phyloP scores from a whole-genome alignment of 2,329 filamentous ascomycete species.

The Hymenoscyphus albidus region DNA sequence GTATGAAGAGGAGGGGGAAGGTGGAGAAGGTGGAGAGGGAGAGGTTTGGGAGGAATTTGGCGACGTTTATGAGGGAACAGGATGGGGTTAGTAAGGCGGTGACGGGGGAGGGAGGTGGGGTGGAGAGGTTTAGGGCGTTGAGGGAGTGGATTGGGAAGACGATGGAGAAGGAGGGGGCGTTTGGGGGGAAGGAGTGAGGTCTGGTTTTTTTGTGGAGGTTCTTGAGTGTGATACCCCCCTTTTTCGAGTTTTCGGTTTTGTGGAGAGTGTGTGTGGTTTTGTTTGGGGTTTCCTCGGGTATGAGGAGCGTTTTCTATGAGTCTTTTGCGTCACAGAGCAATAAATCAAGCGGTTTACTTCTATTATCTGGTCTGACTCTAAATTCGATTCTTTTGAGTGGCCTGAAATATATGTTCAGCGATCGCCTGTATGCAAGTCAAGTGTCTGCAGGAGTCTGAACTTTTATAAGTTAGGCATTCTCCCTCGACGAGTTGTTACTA shows the following conservation, averaged over 20 bases:
- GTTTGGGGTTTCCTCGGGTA: background rate
- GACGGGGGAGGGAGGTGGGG: conserved; percentile 37
- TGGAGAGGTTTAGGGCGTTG: conserved; percentile 73
- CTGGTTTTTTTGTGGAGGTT: background rate
- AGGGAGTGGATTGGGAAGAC: conserved; percentile 80
- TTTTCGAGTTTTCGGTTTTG: background rate
- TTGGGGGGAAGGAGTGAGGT: conserved; percentile 38
- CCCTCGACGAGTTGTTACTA: no score
- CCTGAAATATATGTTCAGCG: no score
- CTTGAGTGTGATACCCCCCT: conserved; percentile 1
- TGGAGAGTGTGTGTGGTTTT: background rate
- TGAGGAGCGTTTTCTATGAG: no score
- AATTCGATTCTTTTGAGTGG: no score
- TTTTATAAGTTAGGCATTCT: no score
- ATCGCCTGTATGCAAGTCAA: no score
- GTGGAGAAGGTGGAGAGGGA: conserved; percentile 77
- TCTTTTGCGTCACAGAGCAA: no score
- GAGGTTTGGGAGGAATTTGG: conserved; percentile 80
- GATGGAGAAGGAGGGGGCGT: conserved; percentile 84
- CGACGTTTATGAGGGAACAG: conserved; percentile 49
- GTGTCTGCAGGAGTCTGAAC: no score
- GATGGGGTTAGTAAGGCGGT: conserved; percentile 7
- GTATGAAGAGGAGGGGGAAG: conserved; percentile 77
- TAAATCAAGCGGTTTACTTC: no score
- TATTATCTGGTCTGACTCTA: no score